These are phyloP conservation scores for Penicillium olsonii DNA, from an alignment of 2,329 filamentous ascomycete species.

Conservation along the genomic window DNA sequence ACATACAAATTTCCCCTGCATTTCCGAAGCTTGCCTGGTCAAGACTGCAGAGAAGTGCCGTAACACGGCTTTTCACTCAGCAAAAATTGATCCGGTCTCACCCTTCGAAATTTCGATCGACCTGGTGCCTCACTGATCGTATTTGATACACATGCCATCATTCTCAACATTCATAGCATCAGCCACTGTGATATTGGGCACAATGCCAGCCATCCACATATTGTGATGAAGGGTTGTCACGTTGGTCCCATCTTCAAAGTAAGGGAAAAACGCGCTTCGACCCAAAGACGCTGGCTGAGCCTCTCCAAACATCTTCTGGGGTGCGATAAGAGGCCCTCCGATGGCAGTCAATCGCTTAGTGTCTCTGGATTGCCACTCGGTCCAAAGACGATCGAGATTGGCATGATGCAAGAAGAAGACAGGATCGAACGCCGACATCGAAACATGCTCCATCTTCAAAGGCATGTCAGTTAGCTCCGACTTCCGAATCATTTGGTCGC, in stretches of 20 bases:
- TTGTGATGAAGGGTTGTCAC: neutral
- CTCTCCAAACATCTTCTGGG: neutral
- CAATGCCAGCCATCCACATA: slow-evolving; percentile 2
- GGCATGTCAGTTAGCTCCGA: neutral
- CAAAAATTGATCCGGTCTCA: too few species aligned
- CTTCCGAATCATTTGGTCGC: too few species aligned
- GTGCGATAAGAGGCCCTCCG: neutral
- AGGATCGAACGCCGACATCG: neutral
- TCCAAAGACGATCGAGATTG: neutral
- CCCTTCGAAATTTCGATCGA: too few species aligned
- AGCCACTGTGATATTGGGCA: neutral
- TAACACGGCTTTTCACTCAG: too few species aligned
- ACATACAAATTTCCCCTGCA: too few species aligned
- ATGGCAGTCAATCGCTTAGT: neutral
- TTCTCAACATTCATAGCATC: neutral
- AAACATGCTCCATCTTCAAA: neutral
- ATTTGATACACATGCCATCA: neutral
- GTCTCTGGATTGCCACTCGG: neutral
- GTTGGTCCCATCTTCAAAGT: neutral
- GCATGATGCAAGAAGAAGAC: neutral
- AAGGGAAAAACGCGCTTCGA: neutral
- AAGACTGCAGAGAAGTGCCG: too few species aligned
- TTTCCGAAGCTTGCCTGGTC: too few species aligned
- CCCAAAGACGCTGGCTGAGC: neutral
- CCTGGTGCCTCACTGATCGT: too few species aligned